Evolutionary conservation across 257 asterid genomes (phyloP).

Genomic region (Nicotiana sylvestris): DNA sequence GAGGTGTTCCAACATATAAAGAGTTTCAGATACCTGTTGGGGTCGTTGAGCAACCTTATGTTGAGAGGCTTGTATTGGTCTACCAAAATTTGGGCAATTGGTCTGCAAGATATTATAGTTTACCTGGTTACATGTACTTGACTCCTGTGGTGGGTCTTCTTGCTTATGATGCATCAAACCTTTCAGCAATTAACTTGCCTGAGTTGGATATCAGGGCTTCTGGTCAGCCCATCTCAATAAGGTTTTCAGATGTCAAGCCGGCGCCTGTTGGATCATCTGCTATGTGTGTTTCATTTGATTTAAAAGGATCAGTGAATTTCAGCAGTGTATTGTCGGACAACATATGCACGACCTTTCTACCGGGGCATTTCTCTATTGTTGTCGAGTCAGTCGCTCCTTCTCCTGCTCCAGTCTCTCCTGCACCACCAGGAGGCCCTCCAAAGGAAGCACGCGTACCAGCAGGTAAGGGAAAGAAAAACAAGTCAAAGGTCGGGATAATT

Average conservation of each 20-base stretch:
- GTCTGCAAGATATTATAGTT: constrained; percentile 42
- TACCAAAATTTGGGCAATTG: constrained; percentile 64
- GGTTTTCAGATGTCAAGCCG: constrained; percentile 27
- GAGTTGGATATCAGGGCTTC: constrained; percentile 41
- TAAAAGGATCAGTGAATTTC: constrained; percentile 41
- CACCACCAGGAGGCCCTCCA: constrained; percentile 17
- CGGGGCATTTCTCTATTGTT: constrained; percentile 70
- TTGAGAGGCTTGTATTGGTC: constrained; percentile 58
- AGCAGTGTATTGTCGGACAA: constrained; percentile 35
- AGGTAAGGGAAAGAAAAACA: constrained; percentile 14
- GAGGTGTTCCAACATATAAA: constrained; percentile 38
- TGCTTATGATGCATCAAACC: constrained; percentile 57
- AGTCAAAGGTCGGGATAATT: constrained; percentile 36
- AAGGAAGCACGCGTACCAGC: neutral
- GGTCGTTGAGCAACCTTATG: constrained; percentile 39
- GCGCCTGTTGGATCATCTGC: constrained; percentile 36
- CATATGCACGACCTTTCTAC: constrained; percentile 42
- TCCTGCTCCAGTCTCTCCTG: constrained; percentile 18
- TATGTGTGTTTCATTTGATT: constrained; percentile 45
- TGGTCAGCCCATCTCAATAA: constrained; percentile 47
- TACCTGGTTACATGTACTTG: constrained; percentile 40
- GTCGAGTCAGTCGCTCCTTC: constrained; percentile 42
- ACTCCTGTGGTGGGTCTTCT: constrained; percentile 63
- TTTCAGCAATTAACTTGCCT: constrained; percentile 39
- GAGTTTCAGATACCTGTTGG: constrained; percentile 55